phyloP scores from a whole-genome alignment of 805 yeast genomes.

The Pichia thaimueangensis region DNA sequence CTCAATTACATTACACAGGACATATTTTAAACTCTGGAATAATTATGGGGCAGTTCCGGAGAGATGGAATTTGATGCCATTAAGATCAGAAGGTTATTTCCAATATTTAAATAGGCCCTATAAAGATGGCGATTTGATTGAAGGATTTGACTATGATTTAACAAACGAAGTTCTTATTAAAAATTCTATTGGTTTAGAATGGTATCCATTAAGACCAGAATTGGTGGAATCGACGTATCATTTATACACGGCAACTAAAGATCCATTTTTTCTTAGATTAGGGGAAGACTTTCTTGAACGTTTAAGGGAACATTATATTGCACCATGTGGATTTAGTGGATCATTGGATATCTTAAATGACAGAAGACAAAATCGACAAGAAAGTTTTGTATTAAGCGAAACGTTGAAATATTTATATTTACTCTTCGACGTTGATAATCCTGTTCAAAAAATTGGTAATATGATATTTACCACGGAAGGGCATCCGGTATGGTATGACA shows the following conservation, averaged over 20 bases:
- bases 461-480: slow-evolving; percentile 79
- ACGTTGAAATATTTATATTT: slow-evolving; percentile 78
- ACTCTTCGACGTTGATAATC: slow-evolving; percentile 66
- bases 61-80: slow-evolving; percentile 55
- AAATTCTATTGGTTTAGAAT: slow-evolving; percentile 54
- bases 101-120: slow-evolving; percentile 12
- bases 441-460: slow-evolving; percentile 34
- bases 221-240: slow-evolving; percentile 85
- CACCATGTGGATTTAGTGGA: slow-evolving; percentile 79
- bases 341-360: slow-evolving; percentile 61
- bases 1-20: slow-evolving; percentile 55
- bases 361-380: slow-evolving; percentile 73
- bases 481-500: slow-evolving; percentile 76
- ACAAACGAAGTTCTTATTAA: slow-evolving; percentile 23
- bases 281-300: slow-evolving; percentile 62
- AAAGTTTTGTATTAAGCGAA: slow-evolving; percentile 82
- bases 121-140: slow-evolving; percentile 17
- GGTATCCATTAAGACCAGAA: slow-evolving; percentile 94
- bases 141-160: slow-evolving; percentile 17
- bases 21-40: slow-evolving; percentile 74
- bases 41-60: slow-evolving; percentile 80
- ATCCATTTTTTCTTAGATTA: slow-evolving; percentile 72
- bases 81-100: slow-evolving; percentile 18
- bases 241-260: slow-evolving; percentile 75
- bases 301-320: slow-evolving; percentile 44